Base-by-base conservation (phyloP, 2,329 filamentous ascomycete species). In the Aspergillus glaucus region DNA sequence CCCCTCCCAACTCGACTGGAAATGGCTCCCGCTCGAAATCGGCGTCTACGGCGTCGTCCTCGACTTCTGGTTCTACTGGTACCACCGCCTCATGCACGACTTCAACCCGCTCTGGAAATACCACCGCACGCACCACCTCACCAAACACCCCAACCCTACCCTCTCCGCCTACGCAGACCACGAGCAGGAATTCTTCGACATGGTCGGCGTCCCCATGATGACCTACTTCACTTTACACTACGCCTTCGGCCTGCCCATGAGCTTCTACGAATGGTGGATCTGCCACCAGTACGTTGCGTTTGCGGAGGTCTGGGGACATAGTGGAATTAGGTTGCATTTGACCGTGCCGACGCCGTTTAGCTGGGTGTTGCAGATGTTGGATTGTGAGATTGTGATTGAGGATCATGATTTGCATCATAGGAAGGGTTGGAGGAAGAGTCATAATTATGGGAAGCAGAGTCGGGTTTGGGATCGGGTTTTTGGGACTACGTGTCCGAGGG, bases 21-120 rank as follows among this genome's bases (percentile, higher is more conserved):
- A 36, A 24, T 45, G 44, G 44, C 44, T 45, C n/a, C 44, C 44
- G 2, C 44, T 45, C 3, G 44, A 45, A 19, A 45, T 45, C 21
- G 44, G 44, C 24, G 30, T 45, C 19, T 45, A 45, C 10, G 19
- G 44, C 8, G 22, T 45, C 6, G 32, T 26, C 8, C 44, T 45
- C 14, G 44, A 45, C 44, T 45, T 45, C 32, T 45, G 44, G 44
- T 45, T 45, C 44, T 45, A 45, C 32, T 45, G 44, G 44, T 45
- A 45, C 14, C 44, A 45, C 19, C 44, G 44, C 17, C 44, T 45
- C 14, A 45, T 45, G 44, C 44, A 45, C 44, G 44, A 45, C 15
- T 19, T 45, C 10, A 21, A 32, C 21, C 12, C 17, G 17, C 32
- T 45, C 32, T 45, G 44, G 44, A 37, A 45, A 19, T 45, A 8